Evolutionary conservation across 2,329 filamentous ascomycete species (phyloP).

Genomic region (Aspergillus texensis): DNA sequence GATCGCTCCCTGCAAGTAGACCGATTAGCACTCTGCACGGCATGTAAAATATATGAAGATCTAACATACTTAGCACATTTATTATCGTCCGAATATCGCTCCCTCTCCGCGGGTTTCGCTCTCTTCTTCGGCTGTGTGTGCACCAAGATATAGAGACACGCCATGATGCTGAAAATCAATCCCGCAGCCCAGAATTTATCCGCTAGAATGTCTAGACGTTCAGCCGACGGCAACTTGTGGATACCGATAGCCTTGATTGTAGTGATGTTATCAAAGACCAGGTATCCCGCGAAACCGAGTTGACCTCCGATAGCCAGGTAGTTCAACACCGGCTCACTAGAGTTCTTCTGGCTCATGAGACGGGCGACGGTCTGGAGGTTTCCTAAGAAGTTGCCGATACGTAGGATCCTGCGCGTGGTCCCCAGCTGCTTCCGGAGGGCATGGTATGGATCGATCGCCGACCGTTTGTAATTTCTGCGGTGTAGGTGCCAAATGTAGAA

Average conservation of each 20-base stretch:
- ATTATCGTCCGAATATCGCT: neutral
- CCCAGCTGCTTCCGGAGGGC: neutral
- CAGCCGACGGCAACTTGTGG: neutral
- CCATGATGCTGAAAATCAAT: neutral
- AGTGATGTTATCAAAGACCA: neutral
- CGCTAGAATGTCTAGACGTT: neutral
- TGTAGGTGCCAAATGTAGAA: neutral
- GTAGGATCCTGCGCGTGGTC: neutral
- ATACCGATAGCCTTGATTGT: neutral
- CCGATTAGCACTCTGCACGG: neutral
- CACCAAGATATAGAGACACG: neutral
- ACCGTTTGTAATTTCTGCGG: neutral
- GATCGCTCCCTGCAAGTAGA: neutral
- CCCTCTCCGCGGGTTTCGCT: neutral
- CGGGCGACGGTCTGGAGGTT: neutral
- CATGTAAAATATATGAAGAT: neutral
- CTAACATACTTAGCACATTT: neutral
- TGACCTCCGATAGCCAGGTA: neutral
- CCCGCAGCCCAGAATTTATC: neutral
- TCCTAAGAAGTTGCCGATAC: neutral
- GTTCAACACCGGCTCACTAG: neutral
- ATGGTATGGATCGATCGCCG: neutral
- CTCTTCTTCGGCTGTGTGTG: neutral
- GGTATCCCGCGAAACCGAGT: neutral
- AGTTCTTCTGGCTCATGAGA: neutral